Evolutionary conservation across 768 basidiomycete species (phyloP), one percentile per base, ranked within the genome.

Genomic region (Lactifluus rugatus): DNA sequence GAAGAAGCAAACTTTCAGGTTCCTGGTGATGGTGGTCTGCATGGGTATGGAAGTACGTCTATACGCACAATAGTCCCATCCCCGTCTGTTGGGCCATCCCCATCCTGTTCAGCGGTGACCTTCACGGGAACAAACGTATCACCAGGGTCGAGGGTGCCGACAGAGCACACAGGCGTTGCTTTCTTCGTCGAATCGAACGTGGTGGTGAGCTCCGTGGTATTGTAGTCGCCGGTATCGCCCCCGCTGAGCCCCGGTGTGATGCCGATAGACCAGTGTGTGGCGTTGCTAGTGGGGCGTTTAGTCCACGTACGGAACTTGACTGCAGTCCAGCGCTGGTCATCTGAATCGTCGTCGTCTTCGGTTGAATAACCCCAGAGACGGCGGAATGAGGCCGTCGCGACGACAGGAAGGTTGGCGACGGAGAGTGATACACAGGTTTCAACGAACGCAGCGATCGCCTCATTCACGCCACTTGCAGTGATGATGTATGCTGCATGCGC

Each of bases 401-500:
- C 57, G 57, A 61, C 59, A 51, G 64, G 58, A 1, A 56, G 16
- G 52, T 55, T 57, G 7, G 56, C 62, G 31, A 54, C 56, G 0
- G 57, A 54, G 49, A 59, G 57, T 11, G 61, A 57, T 28, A 54
- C 62, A 61, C 58, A 60, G 42, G 65, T 66, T 62, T 70, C 69
- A 16, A 70, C 69, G 46, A 70, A 55, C 16, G 65, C 70, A n/a
- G 69, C 61, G 47, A 72, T 66, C 56, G 70, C 46, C 9, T 70
- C 67, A 21, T 66, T 65, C 34, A 62, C 60, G 44, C 68, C 69
- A 2, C 66, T 68, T 36, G 32, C 45, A 16, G 52, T 60, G 52
- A 70, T 55, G 47, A 70, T 70, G 52, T 63, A 61, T 17, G 60
- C 58, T 0, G 65, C 66, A 46, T 69, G 70, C 5, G 67, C 69